Percentiles rank a stretch among this genome's conserved stretches.
Conservation (phyloP, 2,329 filamentous ascomycete genomes). For the Fusarium musae region DNA sequence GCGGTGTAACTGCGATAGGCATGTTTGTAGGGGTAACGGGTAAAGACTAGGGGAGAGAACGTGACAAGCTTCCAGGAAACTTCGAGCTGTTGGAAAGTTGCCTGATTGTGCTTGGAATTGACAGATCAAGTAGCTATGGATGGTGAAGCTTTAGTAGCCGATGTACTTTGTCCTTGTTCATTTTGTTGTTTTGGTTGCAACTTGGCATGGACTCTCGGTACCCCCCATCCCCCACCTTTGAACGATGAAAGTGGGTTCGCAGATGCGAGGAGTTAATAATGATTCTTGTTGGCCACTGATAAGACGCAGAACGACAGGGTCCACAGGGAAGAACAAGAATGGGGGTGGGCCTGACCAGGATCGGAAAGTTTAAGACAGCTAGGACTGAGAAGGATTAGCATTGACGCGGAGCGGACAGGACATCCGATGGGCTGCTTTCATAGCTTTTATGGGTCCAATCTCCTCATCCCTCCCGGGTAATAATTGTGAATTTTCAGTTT, state of each 20-base stretch:
- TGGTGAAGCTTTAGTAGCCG: slow-evolving; percentile 11
- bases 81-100: not conserved
- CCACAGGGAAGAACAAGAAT: not conserved
- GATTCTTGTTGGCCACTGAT: not conserved
- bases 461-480: not conserved
- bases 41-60: too few species aligned
- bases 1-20: slow-evolving; percentile 34
- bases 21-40: not conserved
- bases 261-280: not conserved
- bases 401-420: accelerated
- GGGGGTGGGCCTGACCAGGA: not conserved
- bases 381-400: not conserved
- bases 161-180: not conserved
- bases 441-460: accelerated
- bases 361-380: not conserved
- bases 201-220: not conserved
- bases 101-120: not conserved
- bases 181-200: not conserved
- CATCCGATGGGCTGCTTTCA: not conserved
- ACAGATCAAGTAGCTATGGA: not conserved
- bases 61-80: too few species aligned
- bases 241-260: not conserved
- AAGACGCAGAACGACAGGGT: not conserved
- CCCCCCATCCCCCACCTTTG: slow-evolving; percentile 4
- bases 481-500: too few species aligned